Evolutionary conservation across 2,329 filamentous ascomycete genomes (phyloP).

Genomic region (Fusarium humuli): DNA sequence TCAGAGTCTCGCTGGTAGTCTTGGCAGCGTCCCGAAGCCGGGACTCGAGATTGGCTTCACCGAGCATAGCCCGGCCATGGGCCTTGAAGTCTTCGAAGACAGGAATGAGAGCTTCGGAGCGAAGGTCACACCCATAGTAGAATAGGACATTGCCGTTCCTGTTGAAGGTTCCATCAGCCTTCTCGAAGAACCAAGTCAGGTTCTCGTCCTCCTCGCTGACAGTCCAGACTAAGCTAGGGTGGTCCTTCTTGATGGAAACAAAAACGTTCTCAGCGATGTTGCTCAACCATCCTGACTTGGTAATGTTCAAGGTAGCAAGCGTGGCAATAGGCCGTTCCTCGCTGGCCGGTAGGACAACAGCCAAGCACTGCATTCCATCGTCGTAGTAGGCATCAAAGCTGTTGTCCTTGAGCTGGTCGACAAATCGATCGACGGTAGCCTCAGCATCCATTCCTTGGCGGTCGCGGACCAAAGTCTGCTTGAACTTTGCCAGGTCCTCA

Average conservation of each 20-base stretch:
- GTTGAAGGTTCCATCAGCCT: conserved; percentile 91
- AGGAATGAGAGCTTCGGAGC: conserved; percentile 78
- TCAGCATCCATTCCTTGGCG: conserved; percentile 83
- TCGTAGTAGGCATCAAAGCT: conserved; percentile 96
- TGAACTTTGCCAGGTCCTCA: conserved; percentile 79
- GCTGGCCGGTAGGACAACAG: conserved; percentile 82
- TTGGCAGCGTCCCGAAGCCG: conserved; percentile 82
- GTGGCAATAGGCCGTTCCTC: conserved; percentile 78
- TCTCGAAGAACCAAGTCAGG: conserved; percentile 97
- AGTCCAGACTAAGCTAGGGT: conserved; percentile 93
- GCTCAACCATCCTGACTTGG: conserved; percentile 92
- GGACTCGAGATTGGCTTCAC: conserved; percentile 89
- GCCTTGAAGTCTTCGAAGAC: conserved; percentile 75
- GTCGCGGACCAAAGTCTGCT: conserved; percentile 84
- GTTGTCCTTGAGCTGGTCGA: conserved; percentile 80
- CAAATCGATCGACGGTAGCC: conserved; percentile 86
- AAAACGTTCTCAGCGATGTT: conserved; percentile 98
- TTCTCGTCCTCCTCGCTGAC: conserved; percentile 97
- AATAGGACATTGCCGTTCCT: conserved; percentile 91
- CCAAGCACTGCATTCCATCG: conserved; percentile 91
- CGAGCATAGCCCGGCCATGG: conserved; percentile 87
- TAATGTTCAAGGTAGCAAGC: conserved; percentile 90
- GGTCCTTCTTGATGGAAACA: conserved; percentile 91
- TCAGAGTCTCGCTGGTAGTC: conserved; percentile 69
- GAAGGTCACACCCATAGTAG: conserved; percentile 90